These are phyloP conservation scores for Avena insularis DNA, from an alignment of 176 grass and related monocot genomes.

Conservation along the genomic window DNA sequence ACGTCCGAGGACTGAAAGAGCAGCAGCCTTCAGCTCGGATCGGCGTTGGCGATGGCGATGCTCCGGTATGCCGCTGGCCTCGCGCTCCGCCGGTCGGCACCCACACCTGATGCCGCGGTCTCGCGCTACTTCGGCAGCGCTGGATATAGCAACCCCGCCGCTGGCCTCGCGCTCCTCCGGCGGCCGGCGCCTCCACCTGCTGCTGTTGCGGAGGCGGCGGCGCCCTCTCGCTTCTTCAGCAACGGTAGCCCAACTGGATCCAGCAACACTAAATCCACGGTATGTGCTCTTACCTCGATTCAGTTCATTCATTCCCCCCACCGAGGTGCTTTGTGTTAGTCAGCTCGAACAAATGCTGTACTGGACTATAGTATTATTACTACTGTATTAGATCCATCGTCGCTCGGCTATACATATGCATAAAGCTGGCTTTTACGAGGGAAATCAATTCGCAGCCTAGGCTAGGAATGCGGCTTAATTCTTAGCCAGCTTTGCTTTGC, in stretches of 20 bases:
- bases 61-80: not conserved
- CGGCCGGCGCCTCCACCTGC: not conserved
- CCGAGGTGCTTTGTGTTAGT: not conserved
- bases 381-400: not conserved
- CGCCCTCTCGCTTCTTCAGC: slow-evolving; percentile 9
- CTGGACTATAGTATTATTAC: not conserved
- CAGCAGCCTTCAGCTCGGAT: not conserved
- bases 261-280: not conserved
- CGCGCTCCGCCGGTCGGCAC: not conserved
- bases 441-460: not conserved
- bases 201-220: not conserved
- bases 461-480: not conserved
- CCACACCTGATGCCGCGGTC: not conserved
- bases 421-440: not conserved
- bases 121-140: not conserved
- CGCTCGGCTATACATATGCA: not conserved
- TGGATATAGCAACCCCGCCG: not conserved
- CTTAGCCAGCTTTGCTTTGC: not conserved
- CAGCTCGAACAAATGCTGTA: slow-evolving; percentile 5
- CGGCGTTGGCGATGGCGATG: not conserved
- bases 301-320: not conserved
- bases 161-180: not conserved
- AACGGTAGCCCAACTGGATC: not conserved
- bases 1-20: not conserved
- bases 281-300: not conserved